These are phyloP conservation scores for Endotrypanum monterogeii DNA, from an alignment of 208 protist genomes.

Conservation along the genomic window DNA sequence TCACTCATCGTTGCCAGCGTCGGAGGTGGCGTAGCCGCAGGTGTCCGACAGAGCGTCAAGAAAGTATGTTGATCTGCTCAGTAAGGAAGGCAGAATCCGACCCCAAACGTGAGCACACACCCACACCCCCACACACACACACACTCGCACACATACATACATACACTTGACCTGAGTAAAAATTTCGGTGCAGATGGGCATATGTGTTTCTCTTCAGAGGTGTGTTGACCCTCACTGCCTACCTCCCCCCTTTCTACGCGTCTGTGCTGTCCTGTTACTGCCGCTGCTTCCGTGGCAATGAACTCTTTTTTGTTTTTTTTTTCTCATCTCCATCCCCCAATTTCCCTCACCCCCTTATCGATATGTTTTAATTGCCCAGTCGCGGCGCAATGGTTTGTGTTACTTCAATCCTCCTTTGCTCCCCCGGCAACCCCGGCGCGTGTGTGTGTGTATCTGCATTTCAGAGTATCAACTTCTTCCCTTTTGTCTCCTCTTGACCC, in stretches of 20 bases:
- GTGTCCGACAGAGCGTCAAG: background rate
- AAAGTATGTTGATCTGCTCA: background rate
- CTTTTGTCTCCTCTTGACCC: background rate
- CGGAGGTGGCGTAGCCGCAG: background rate
- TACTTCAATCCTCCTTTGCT: too few relatives aligned
- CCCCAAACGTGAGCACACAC: background rate
- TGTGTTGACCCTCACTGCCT: too few relatives aligned
- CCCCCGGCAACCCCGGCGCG: background rate
- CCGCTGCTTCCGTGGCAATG: background rate
- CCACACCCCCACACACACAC: background rate
- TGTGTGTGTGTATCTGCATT: background rate
- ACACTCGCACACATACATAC: background rate
- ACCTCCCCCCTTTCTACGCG: background rate
- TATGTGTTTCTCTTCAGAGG: too few relatives aligned
- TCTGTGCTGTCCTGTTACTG: too few relatives aligned
- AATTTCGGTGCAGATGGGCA: too few relatives aligned
- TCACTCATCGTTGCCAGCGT: constrained; percentile 1
- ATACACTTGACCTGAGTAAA: too few relatives aligned
- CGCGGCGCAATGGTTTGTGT: too few relatives aligned
- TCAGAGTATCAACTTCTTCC: background rate
- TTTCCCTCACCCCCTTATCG: background rate
- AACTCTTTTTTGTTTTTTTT: background rate
- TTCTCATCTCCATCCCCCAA: background rate
- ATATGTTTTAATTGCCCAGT: background rate
- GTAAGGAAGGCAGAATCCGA: background rate